Base-by-base conservation (phyloP, 352 stramenopile species). In the Globisporangium nagaii region DNA sequence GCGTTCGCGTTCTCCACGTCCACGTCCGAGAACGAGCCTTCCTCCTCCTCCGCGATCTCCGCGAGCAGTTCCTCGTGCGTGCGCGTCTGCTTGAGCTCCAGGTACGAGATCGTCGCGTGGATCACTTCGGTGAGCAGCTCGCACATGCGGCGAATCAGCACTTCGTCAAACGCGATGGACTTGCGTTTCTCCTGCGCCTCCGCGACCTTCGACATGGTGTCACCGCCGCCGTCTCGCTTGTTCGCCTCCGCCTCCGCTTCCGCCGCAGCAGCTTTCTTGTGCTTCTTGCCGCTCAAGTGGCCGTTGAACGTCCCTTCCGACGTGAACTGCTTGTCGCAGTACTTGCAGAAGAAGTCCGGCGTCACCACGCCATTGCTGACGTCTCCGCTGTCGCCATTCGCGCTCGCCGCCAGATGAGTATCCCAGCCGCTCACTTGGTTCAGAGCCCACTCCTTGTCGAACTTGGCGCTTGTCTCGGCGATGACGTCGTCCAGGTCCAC, bases 41-140 rank as follows among this genome's bases (percentile, higher is more conserved):
- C 79, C 44, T 97, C 88, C 34, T 97, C 83, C 44, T 96, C 86
- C 3, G 79, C 73, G 37, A 93, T 91, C 58, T 92, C 83, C 8
- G 81, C 79, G 63, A 92, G 80, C 17, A 93, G 70, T 56, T 96
- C 87, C 32, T 93, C 85, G 50, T 91, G 86, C 13, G 82, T 95
- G 35, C 85, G 82, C 13, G 86, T 94, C 54, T 92, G 84, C 68
- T 96, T 96, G 20, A 90, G 68, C 51, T 93, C 83, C 34, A 93
- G 59, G 56, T 90, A 93, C 34, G 83, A 84, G 47, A 93, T 89
- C 20, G 83, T 93, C 13, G 72, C 80, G 39, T 93, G 83, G 20
- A 91, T 79, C 15, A 93, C 83, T 65, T 93, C 83, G 1, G 83
- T 91, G 10, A 93, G 68, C 27, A 93, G 58, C 63, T 89, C 81